Percentiles rank a stretch among this genome's conserved stretches.
Conservation (phyloP, 306 rosid species). For the Biancaea sappan region DNA sequence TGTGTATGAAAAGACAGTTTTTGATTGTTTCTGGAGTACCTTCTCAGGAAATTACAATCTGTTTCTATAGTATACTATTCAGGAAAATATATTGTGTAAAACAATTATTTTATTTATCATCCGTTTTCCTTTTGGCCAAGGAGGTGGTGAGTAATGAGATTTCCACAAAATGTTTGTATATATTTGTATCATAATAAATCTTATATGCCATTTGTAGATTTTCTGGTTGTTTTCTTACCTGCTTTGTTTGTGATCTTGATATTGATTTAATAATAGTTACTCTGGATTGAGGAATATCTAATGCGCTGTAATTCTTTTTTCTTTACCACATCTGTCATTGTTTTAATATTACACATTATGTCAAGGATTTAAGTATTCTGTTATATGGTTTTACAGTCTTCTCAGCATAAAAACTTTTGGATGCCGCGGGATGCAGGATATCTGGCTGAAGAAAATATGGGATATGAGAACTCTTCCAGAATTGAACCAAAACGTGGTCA, state of each 20-base stretch:
- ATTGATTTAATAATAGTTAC: neutral
- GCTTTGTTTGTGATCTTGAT: constrained; percentile 7
- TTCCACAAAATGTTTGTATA: neutral
- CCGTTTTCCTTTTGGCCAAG: neutral
- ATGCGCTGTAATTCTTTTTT: neutral
- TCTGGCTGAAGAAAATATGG: constrained; percentile 77
- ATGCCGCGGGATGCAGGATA: constrained; percentile 69
- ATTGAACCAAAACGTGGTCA: constrained; percentile 81
- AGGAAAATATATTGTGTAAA: neutral
- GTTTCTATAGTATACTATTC: neutral
- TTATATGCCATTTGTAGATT: neutral
- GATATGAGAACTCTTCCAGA: constrained; percentile 76
- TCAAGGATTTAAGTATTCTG: constrained; percentile 26
- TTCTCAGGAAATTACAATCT: neutral
- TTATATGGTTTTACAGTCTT: constrained; percentile 56
- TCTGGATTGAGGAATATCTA: constrained; percentile 6
- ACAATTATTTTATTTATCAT: neutral
- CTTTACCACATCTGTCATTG: constrained; percentile 15
- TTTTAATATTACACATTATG: constrained; percentile 12
- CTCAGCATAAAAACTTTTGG: constrained; percentile 86
- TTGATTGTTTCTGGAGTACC: neutral
- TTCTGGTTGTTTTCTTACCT: neutral
- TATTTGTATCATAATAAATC: neutral
- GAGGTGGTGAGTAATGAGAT: neutral
- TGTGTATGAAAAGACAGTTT: neutral